These are phyloP conservation scores for Neofusicoccum umdonicola DNA, from an alignment of 2,329 filamentous ascomycete species.

Conservation along the genomic window DNA sequence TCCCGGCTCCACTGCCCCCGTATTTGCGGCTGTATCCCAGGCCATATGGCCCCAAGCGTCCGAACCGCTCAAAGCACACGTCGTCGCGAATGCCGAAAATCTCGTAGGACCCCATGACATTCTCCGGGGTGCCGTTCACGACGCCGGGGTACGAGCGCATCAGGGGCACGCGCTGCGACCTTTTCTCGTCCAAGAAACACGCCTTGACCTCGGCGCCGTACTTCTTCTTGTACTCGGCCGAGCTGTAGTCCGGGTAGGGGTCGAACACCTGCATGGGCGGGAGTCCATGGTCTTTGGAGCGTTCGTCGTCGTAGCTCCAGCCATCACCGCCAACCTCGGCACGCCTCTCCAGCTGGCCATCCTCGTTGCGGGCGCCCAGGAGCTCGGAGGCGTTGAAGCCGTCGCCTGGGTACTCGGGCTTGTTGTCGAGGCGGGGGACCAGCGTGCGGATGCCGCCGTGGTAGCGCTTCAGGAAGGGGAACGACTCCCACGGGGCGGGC, in stretches of 20 bases:
- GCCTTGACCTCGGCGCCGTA: conserved; percentile 61
- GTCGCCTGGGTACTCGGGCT: conserved; percentile 77
- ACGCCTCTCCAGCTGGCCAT: conserved; percentile 30
- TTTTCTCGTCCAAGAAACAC: conserved; percentile 73
- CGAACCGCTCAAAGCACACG: conserved; percentile 90
- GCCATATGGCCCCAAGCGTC: conserved; percentile 84
- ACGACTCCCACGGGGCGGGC: conserved; percentile 79
- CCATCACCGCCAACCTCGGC: conserved; percentile 29
- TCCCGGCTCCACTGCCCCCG: conserved; percentile 80
- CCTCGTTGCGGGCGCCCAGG: conserved; percentile 21
- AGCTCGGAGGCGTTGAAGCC: conserved; percentile 44
- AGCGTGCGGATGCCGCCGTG: conserved; percentile 82
- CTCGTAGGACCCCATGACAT: conserved; percentile 83
- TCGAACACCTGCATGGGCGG: conserved; percentile 51
- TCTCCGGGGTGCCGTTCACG: conserved; percentile 78
- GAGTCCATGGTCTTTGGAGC: conserved; percentile 29
- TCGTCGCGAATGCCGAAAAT: conserved; percentile 75
- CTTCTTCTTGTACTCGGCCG: conserved; percentile 54
- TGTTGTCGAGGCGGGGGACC: conserved; percentile 63
- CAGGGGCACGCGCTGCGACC: conserved; percentile 64
- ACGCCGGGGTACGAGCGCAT: conserved; percentile 75
- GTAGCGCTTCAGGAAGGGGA: conserved; percentile 81
- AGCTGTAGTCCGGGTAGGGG: conserved; percentile 66
- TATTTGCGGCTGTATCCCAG: conserved; percentile 76
- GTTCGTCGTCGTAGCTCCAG: conserved; percentile 20